phyloP scores from a whole-genome alignment of 371 early-diverging fungal genomes.

The Fennellomyces sp. region DNA sequence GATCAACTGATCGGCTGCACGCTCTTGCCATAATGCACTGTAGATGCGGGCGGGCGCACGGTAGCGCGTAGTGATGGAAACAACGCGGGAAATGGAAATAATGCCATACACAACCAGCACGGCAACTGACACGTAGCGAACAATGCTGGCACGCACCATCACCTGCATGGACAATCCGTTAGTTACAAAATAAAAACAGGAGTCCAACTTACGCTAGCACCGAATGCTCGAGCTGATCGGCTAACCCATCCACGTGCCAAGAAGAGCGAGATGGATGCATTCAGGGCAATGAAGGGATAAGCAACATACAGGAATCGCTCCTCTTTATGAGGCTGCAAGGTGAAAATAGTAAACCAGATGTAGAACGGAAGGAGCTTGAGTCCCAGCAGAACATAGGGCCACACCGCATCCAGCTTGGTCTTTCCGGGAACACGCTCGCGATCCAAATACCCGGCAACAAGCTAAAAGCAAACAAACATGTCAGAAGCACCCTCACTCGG shows the following conservation, averaged over 20 bases:
- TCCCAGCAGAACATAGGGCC: constrained; percentile 51
- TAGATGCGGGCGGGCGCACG: constrained; percentile 69
- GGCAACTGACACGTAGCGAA: constrained; percentile 38
- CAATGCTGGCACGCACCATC: constrained; percentile 26
- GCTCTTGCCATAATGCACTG: constrained; percentile 41
- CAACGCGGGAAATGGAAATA: constrained; percentile 67
- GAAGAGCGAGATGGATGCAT: constrained; percentile 72
- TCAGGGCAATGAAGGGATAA: constrained; percentile 86
- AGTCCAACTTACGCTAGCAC: constrained; percentile 24
- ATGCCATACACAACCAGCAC: constrained; percentile 40
- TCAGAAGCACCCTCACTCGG: no score
- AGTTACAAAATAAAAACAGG: not conserved
- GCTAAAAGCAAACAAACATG: constrained; percentile 14
- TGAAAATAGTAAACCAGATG: constrained; percentile 79
- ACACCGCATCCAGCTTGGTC: constrained; percentile 25
- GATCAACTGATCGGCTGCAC: constrained; percentile 29
- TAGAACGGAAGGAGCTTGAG: constrained; percentile 72
- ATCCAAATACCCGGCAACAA: constrained; percentile 44
- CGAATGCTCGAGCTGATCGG: constrained; percentile 34
- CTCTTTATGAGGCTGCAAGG: constrained; percentile 93
- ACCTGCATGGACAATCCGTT: constrained; percentile 4
- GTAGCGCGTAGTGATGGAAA: constrained; percentile 65
- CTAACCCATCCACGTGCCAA: constrained; percentile 51
- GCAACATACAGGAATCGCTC: constrained; percentile 94
- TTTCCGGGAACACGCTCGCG: constrained; percentile 46